Evolutionary conservation across 2,329 filamentous ascomycete genomes (phyloP).

Genomic region (Westerdykella ornata): DNA sequence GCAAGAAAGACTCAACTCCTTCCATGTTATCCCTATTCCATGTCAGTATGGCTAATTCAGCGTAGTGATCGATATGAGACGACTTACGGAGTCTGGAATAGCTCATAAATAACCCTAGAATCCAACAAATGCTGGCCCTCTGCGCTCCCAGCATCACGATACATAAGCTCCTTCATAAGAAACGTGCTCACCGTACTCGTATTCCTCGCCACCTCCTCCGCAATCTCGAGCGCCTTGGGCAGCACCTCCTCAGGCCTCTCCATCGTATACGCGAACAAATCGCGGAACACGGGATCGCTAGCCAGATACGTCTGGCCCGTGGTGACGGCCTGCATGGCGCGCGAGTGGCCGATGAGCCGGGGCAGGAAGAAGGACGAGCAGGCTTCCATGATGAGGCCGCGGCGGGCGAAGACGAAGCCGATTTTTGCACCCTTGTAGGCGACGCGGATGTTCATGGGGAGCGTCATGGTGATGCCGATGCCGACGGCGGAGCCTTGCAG

Average conservation of each 20-base stretch:
- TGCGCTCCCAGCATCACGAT: slow-evolving; percentile 50
- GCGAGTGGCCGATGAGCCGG: slow-evolving; percentile 57
- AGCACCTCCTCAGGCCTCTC: slow-evolving; percentile 55
- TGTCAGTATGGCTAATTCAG: slow-evolving; percentile 4
- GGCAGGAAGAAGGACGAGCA: slow-evolving; percentile 66
- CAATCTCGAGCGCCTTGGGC: slow-evolving; percentile 58
- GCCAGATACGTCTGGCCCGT: slow-evolving; percentile 57
- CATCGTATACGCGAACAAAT: slow-evolving; percentile 61
- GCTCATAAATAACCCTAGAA: slow-evolving; percentile 55
- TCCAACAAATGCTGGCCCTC: slow-evolving; percentile 68
- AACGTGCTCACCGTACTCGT: slow-evolving; percentile 58
- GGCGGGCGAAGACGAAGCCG: slow-evolving; percentile 66
- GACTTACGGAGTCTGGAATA: slow-evolving; percentile 48
- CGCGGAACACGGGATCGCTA: slow-evolving; percentile 47
- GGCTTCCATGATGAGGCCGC: slow-evolving; percentile 67
- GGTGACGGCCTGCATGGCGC: slow-evolving; percentile 59
- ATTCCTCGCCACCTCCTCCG: slow-evolving; percentile 59
- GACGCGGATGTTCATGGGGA: slow-evolving; percentile 51
- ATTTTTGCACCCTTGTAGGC: slow-evolving; percentile 55
- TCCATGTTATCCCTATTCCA: slow-evolving; percentile 55
- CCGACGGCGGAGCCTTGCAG: slow-evolving; percentile 53
- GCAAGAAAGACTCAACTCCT: slow-evolving; percentile 61
- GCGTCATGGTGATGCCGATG: slow-evolving; percentile 54
- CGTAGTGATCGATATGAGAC: background rate
- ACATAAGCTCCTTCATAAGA: slow-evolving; percentile 68